Base-by-base conservation (phyloP, 257 asterid species). In the Lantana camara region DNA sequence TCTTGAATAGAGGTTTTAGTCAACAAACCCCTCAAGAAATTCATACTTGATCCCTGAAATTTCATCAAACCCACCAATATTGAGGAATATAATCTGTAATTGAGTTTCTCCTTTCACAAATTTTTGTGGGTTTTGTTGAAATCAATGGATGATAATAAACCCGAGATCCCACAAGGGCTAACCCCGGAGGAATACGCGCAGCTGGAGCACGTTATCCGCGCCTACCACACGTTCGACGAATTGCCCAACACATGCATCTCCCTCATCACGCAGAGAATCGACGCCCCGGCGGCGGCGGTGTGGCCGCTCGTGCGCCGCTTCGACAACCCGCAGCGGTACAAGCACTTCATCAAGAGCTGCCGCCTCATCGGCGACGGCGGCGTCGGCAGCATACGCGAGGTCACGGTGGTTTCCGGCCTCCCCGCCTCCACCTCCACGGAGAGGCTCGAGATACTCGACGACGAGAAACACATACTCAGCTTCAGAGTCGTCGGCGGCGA, bases 341-440 rank as follows among this genome's bases (percentile, higher is more conserved):
- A 92, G 57, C 97, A 89, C 83, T 92, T 92, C 80, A 82, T 92
- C 83, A 92, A 92, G 82, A 80, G 91, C 73, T 89, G 97, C 73
- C 53, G 45, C 0, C 77, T 92, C 71, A 61, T 45, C 65, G 97
- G 94, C 12, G 94, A 88, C 60, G 98, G 96, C 49, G 83, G 93
- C 32, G 90, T 89, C 8, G 97, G 98, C 0, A 85, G 89, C 82
- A 70, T 92, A 7, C 74, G 98, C 52, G 97, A 92, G 73, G 90
- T 92, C 27, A 79, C 93, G 1, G 96, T 89, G 4, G 92, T 92
- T 1, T 87, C 98, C 21, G 98, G 98, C 10, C 76, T 92, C 19
- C 98, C 97, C 22, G 98, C 98, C 9, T 77, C 96, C 7, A 87
- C 96, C 24, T 85, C 95, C 64, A 92, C 98, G 10, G 98, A 92